A percentile compares a stretch with the other conserved stretches of the same genome.
Evolutionary conservation across 768 basidiomycete species (phyloP).

Genomic region (Phlebiopsis flavidoalba): DNA sequence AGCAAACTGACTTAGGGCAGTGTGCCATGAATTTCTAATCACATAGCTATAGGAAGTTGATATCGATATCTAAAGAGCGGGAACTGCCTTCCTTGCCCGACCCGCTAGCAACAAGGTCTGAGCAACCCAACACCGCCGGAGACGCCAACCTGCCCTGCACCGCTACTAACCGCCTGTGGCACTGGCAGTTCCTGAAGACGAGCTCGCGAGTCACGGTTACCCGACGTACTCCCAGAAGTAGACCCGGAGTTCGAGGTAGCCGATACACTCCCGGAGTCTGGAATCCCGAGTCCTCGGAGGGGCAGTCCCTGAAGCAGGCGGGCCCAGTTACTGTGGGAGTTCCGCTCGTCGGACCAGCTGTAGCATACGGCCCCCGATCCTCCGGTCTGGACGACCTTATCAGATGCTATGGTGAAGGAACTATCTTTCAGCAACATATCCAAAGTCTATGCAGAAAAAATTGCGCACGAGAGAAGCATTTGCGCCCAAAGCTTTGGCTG

Average conservation of each 20-base stretch:
- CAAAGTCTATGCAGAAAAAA: no score
- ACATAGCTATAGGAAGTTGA: neutral
- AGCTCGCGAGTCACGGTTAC: constrained; percentile 8
- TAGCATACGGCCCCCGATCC: constrained; percentile 18
- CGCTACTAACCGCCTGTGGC: neutral
- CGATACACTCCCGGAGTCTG: no score
- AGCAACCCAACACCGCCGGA: neutral
- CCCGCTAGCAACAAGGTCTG: constrained; percentile 2
- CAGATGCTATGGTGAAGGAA: constrained; percentile 9
- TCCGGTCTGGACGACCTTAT: constrained; percentile 18
- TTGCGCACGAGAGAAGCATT: constrained; percentile 28
- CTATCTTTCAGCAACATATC: neutral
- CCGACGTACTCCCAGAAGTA: no score
- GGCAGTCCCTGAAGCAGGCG: constrained; percentile 2
- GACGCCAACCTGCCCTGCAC: constrained; percentile 1
- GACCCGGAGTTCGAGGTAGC: no score
- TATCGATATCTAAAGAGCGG: constrained; percentile 1
- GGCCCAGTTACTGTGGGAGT: constrained; percentile 13
- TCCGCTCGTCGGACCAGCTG: constrained; percentile 11
- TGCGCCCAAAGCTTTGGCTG: constrained; percentile 31
- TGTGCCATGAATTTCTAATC: neutral
- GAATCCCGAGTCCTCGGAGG: no score
- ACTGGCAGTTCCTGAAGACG: neutral
- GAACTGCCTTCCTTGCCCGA: no score
- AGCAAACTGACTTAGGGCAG: neutral